These are phyloP conservation scores for Pythium grandisporangium DNA, from an alignment of 352 stramenopile genomes.

Conservation along the genomic window DNA sequence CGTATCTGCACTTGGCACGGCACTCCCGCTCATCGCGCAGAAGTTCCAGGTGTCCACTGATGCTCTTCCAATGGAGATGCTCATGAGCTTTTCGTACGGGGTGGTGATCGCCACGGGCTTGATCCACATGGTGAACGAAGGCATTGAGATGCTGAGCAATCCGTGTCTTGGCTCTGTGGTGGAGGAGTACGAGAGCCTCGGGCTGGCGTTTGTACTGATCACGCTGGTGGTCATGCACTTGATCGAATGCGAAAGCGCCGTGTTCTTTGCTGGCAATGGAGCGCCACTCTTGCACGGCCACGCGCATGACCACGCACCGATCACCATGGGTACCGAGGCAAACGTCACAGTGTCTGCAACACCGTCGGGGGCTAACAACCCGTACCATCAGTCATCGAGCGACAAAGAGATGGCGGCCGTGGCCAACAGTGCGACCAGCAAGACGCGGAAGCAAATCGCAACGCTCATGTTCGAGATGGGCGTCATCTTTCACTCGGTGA, in stretches of 20 bases:
- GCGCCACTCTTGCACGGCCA: conserved; percentile 18
- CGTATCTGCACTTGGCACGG: conserved; percentile 28
- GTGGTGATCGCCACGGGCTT: conserved; percentile 60
- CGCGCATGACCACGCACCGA: conserved; percentile 23
- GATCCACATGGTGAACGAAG: conserved; percentile 70
- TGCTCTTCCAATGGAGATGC: conserved; percentile 45
- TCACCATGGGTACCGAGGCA: background rate
- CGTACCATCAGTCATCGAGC: conserved; percentile 2
- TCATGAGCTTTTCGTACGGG: conserved; percentile 53
- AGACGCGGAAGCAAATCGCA: conserved; percentile 31
- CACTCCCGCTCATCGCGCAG: conserved; percentile 36
- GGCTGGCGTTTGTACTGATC: conserved; percentile 43
- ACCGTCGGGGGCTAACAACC: conserved; percentile 6
- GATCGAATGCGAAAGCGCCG: conserved; percentile 49
- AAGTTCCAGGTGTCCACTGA: conserved; percentile 20
- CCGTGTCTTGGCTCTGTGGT: conserved; percentile 39
- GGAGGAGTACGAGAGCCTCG: conserved; percentile 40
- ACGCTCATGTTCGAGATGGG: conserved; percentile 43
- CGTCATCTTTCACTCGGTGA: conserved; percentile 59
- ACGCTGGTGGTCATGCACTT: conserved; percentile 60
- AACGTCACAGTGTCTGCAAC: background rate
- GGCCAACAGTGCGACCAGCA: conserved; percentile 9
- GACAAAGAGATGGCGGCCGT: background rate
- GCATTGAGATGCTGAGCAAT: conserved; percentile 42
- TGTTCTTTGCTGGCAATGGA: conserved; percentile 30